Conservation (phyloP, 2,329 filamentous ascomycete species). For the Trichoderma afroharzianum region DNA sequence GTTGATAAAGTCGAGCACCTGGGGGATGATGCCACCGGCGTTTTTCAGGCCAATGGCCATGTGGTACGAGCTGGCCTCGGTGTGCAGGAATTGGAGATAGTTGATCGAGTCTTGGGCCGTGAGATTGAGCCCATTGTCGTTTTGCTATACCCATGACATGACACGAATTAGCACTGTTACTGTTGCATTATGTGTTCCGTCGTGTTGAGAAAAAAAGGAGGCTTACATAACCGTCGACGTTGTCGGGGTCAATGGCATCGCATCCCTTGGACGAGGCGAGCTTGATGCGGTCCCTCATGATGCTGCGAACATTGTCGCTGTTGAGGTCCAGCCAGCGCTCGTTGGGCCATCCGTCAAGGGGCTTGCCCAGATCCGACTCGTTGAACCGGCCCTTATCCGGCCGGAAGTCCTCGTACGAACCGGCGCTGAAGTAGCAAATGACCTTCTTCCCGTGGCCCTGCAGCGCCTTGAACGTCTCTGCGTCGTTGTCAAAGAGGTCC, state of each 20-base stretch:
- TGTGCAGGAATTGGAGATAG: conserved; percentile 59
- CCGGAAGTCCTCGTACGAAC: conserved; percentile 63
- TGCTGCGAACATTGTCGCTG: conserved; percentile 55
- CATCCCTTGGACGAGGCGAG: conserved; percentile 60
- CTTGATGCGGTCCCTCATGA: conserved; percentile 61
- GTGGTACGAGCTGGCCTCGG: conserved; percentile 48
- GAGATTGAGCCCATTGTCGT: conserved; percentile 59
- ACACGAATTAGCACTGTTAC: neutral
- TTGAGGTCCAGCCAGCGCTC: conserved; percentile 64
- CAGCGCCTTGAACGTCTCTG: conserved; percentile 49
- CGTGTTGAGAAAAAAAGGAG: neutral
- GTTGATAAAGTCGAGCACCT: conserved; percentile 48
- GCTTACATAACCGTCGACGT: conserved; percentile 59
- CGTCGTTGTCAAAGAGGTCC: conserved; percentile 53
- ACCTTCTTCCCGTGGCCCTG: conserved; percentile 56
- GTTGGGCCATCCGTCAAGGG: conserved; percentile 60
- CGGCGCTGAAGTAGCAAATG: conserved; percentile 74
- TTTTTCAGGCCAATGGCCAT: conserved; percentile 68
- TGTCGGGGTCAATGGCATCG: conserved; percentile 68
- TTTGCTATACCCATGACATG: conserved; percentile 39
- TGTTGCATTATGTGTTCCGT: neutral
- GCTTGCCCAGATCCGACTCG: conserved; percentile 52
- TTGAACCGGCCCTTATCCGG: conserved; percentile 55
- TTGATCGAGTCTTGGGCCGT: conserved; percentile 54
- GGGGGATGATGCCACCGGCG: conserved; percentile 54